A percentile compares a stretch with the other conserved stretches of the same genome.
phyloP scores from a whole-genome alignment of 2,329 filamentous ascomycete species.

The Emericellopsis atlantica region DNA sequence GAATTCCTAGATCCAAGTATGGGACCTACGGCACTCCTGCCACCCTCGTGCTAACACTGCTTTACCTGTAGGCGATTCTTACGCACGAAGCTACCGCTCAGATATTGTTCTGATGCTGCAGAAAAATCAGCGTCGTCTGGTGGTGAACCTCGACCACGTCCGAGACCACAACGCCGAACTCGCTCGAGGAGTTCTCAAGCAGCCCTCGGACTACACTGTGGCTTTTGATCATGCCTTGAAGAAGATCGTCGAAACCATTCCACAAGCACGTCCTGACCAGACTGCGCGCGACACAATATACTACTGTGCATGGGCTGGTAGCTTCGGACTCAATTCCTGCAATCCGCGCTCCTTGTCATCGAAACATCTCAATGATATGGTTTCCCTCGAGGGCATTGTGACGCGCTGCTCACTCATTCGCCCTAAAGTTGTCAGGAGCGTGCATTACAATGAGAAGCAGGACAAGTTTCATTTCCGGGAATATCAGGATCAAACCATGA shows the following conservation, averaged over 20 bases:
- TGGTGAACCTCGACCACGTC: conserved; percentile 80
- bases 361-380: conserved; percentile 86
- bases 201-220: conserved; percentile 77
- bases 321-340: conserved; percentile 88
- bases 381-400: conserved; percentile 93
- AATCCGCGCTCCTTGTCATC: conserved; percentile 90
- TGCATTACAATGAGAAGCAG: conserved; percentile 86
- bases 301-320: conserved; percentile 95
- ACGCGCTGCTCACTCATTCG: conserved; percentile 91
- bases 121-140: conserved; percentile 50
- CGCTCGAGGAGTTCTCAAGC: conserved; percentile 63
- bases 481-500: conserved; percentile 97
- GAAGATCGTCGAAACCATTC: conserved; percentile 70
- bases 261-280: conserved; percentile 63
- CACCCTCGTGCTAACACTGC: not conserved
- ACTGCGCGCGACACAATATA: conserved; percentile 70
- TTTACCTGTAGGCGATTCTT: conserved; percentile 30
- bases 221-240: conserved; percentile 89
- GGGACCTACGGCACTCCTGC: not conserved
- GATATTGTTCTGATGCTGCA: conserved; percentile 74
- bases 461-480: conserved; percentile 79
- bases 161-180: conserved; percentile 76
- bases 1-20: conserved; percentile 91
- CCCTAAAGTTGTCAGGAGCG: conserved; percentile 95
- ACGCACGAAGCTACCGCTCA: conserved; percentile 65